Evolutionary conservation across 2,329 filamentous ascomycete species (phyloP).

Genomic region (Thyridium curvatum): DNA sequence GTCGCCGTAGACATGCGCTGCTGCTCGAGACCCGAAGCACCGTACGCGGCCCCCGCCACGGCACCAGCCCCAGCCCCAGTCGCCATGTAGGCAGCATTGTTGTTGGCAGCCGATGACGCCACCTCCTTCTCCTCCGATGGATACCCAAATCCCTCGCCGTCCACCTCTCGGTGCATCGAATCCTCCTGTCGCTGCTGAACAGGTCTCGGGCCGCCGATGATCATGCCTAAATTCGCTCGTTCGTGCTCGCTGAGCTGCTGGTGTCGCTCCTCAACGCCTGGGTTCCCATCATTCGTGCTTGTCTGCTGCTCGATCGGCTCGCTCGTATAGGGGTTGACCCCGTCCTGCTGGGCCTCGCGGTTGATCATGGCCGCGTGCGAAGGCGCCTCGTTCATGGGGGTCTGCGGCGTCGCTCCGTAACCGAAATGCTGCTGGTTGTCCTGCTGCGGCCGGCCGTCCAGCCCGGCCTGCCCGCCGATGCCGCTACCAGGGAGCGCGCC

Average conservation of each 20-base stretch:
- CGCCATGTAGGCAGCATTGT: no score
- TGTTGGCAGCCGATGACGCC: no score
- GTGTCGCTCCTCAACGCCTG: neutral
- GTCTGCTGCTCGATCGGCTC: constrained; percentile 26
- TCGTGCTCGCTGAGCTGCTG: constrained; percentile 1
- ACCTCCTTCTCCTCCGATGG: no score
- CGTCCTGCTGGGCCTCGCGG: constrained; percentile 45
- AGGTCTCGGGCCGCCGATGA: neutral
- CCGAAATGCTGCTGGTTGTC: constrained; percentile 20
- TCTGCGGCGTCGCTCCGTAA: constrained; percentile 18
- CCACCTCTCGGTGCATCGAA: no score
- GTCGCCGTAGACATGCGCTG: no score
- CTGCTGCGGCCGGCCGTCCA: constrained; percentile 16
- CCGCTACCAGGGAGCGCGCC: constrained; percentile 45
- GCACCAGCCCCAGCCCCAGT: no score
- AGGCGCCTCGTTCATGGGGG: constrained; percentile 40
- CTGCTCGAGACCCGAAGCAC: no score
- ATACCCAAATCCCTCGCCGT: no score
- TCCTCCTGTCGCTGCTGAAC: neutral
- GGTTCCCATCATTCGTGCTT: neutral
- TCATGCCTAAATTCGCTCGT: constrained; percentile 4
- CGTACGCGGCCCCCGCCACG: no score
- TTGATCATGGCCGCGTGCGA: constrained; percentile 44
- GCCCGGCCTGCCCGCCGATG: constrained; percentile 10
- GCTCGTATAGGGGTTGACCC: constrained; percentile 51